Conservation (phyloP, 2,329 filamentous ascomycete species). For the Claviceps fusiformis region DNA sequence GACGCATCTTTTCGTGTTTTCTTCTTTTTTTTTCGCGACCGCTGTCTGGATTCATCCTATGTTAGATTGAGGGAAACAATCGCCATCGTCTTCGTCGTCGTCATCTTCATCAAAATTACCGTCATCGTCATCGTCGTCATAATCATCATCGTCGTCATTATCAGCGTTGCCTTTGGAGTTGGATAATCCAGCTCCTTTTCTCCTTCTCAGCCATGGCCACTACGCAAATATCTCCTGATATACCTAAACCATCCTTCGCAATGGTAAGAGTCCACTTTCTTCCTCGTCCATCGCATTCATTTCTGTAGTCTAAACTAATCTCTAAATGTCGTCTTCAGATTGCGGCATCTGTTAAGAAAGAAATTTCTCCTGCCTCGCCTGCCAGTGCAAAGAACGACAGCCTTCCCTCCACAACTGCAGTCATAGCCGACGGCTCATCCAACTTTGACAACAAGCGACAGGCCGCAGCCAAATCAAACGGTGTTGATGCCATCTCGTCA, state of each 20-base stretch:
- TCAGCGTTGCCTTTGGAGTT: slow-evolving; percentile 10
- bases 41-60: slow-evolving; percentile 7
- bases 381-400: slow-evolving; percentile 7
- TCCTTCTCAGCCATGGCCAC: slow-evolving; percentile 28
- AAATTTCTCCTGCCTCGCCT: slow-evolving; percentile 7
- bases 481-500: slow-evolving; percentile 14
- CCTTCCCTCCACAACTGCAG: slow-evolving; percentile 6
- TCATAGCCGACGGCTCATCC: slow-evolving; percentile 7
- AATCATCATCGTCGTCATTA: background rate
- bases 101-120: background rate
- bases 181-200: slow-evolving; percentile 11
- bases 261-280: slow-evolving; percentile 39
- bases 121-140: slow-evolving; percentile 4
- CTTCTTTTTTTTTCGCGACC: background rate
- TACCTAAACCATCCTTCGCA: slow-evolving; percentile 57
- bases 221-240: slow-evolving; percentile 31
- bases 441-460: slow-evolving; percentile 8
- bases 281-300: background rate
- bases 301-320: background rate
- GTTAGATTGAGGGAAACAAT: background rate
- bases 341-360: slow-evolving; percentile 29
- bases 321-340: slow-evolving; percentile 22
- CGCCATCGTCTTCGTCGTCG: background rate
- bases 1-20: background rate
- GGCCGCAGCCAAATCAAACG: slow-evolving; percentile 8